Evolutionary conservation across 192 early-diverging fungal species (phyloP), one percentile per base, ranked within the genome.

Genomic region (Podila clonocystis): DNA sequence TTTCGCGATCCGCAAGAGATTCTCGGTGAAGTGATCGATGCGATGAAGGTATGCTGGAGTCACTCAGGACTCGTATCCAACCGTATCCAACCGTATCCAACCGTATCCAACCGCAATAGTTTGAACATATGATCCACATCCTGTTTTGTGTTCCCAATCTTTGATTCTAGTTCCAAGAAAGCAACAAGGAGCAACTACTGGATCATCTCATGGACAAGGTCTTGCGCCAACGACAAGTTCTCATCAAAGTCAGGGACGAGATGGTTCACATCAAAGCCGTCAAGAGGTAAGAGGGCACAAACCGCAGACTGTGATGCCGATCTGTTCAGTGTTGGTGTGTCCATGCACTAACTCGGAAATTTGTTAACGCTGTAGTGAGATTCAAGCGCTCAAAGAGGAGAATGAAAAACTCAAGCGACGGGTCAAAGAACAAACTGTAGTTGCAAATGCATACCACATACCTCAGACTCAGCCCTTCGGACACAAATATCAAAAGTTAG

Each of bases 161-260:
- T 61, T 57, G 7, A 3, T 66, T 38, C 6, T 55, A 80, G 77
- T 80, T 80, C 29, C 77, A 80, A n/a, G 77, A 80, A 41, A 61
- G 73, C 11, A 72, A 80, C 9, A 31, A 72, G 29, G 30, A 49
- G 20, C 60, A 26, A 5, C 28, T 80, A 12, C 34, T 80, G 9
- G 57, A 73, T 13, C 67, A 80, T 31, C 12, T 73, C 12, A 28
- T 67, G 31, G 55, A 30, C 13, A 80, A 65, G 50, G 62, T 70
- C 33, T 58, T 22, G n/a, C 28, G 77, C 20, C 77, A 80, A 58
- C 62, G 66, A 12, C 62, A 73, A 31, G 31, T 80, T 6, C 49
- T 80, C 0, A 5, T 65, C 2, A 80, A 73, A 26, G 63, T 63
- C 13, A 70, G 70, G 0, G 33, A 49, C 3, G 77, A 80, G 34